phyloP scores from a whole-genome alignment of 768 basidiomycete genomes.

The Trametes cingulata region DNA sequence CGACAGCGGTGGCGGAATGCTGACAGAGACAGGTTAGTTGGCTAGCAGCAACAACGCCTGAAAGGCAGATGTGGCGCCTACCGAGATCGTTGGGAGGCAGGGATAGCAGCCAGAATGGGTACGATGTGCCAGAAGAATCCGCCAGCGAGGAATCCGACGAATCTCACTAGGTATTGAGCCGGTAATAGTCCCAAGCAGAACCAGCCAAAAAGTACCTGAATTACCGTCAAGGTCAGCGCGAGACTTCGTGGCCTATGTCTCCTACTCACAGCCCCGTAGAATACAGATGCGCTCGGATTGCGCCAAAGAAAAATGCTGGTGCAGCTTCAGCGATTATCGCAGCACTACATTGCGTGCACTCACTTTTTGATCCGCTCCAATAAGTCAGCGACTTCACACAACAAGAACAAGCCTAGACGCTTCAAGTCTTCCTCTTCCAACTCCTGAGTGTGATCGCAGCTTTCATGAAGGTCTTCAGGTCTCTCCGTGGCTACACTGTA shows the following conservation, averaged over 20 bases:
- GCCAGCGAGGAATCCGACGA: conserved; percentile 47
- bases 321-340: background rate
- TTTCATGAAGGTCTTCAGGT: background rate
- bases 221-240: conserved; percentile 3
- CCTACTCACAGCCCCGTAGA: conserved; percentile 48
- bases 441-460: conserved; percentile 22
- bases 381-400: conserved; percentile 56
- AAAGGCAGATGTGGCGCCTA: conserved; percentile 29
- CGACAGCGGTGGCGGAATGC: conserved; percentile 37
- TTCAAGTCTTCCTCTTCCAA: conserved; percentile 43
- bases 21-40: conserved; percentile 27
- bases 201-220: conserved; percentile 41
- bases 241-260: background rate
- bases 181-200: conserved; percentile 49
- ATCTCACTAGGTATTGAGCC: conserved; percentile 49
- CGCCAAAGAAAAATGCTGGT: conserved; percentile 70
- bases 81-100: conserved; percentile 49
- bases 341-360: conserved; percentile 18
- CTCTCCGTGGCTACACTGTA: background rate
- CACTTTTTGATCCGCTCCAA: conserved; percentile 69
- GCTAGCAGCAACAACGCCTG: background rate
- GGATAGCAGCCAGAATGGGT: conserved; percentile 55
- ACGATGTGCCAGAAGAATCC: conserved; percentile 63
- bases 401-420: conserved; percentile 38
- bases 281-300: conserved; percentile 47